Evolutionary conservation across 306 rosid genomes (phyloP).

Genomic region (Acacia acuminata): DNA sequence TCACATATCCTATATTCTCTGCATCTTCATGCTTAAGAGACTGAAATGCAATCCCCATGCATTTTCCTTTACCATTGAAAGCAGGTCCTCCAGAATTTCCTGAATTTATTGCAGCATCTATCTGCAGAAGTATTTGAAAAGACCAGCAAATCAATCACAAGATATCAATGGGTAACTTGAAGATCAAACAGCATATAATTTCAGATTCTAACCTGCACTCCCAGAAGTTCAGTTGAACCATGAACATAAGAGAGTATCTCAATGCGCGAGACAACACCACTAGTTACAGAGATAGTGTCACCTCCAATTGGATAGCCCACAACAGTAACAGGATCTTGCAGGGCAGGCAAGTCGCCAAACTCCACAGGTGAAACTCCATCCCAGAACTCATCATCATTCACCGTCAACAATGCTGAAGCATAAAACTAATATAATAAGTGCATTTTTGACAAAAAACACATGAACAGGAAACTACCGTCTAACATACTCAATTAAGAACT

Average conservation of each 20-base stretch:
- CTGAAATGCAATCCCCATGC: slow-evolving; percentile 80
- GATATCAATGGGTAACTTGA: slow-evolving; percentile 44
- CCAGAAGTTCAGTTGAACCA: slow-evolving; percentile 84
- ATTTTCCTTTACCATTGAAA: slow-evolving; percentile 61
- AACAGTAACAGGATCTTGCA: slow-evolving; percentile 87
- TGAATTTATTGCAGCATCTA: slow-evolving; percentile 79
- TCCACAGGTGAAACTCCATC: slow-evolving; percentile 74
- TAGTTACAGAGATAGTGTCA: slow-evolving; percentile 87
- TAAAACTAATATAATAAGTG: background rate
- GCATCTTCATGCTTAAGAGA: slow-evolving; percentile 76
- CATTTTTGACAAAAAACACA: background rate
- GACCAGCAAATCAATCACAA: slow-evolving; percentile 6
- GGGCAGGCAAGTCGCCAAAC: slow-evolving; percentile 73
- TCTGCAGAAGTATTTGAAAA: slow-evolving; percentile 41
- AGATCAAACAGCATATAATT: slow-evolving; percentile 1
- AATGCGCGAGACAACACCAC: slow-evolving; percentile 84
- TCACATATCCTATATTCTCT: slow-evolving; percentile 77
- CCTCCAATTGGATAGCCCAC: slow-evolving; percentile 93
- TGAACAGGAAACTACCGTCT: background rate
- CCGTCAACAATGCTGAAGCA: slow-evolving; percentile 74
- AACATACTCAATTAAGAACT: background rate
- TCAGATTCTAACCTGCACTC: slow-evolving; percentile 61
- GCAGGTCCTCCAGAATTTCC: slow-evolving; percentile 87
- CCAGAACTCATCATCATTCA: slow-evolving; percentile 80
- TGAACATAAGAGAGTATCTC: slow-evolving; percentile 86